Evolutionary conservation across 139 green algal genomes (phyloP), one percentile per base, ranked within the genome.

Genomic region (Chlamydomonas incerta): DNA sequence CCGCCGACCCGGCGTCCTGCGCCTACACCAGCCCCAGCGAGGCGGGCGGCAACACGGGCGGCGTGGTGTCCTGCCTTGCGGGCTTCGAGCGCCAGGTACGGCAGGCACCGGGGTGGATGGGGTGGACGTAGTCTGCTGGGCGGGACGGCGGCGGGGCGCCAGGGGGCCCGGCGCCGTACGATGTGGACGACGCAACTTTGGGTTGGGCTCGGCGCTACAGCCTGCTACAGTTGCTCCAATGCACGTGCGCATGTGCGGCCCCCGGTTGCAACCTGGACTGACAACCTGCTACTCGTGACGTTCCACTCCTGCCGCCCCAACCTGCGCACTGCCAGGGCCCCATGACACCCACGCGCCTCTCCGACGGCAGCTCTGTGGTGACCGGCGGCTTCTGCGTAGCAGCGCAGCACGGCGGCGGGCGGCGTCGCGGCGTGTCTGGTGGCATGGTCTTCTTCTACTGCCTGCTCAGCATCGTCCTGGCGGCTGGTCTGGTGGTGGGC

Each of bases 401-500:
- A 3, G 41, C 70, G 10, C 37, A 20, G 37, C 34, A 74, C 34
- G 35, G 47, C 3, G 63, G 55, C 55, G 55, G 55, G 8, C 18
- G 18, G 55, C 46, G 69, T 9, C 57, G 28, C n/a, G 84, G 84
- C 52, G 62, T 74, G 74, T 81, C 74, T 1, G 85, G 85, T 31
- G 85, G 85, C 33, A 86, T 86, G 77, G 85, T 89, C 18, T 87
- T 89, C 77, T 89, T 89, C 77, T 89, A 87, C 70, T 89, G 85
- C 77, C 55, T 89, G 69, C 77, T 89, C 1, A 79, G 57, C 58
- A 81, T 89, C 24, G 63, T n/a, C 21, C 69, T 89, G 70, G 81
- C 82, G 58, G 66, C 55, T 6, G 85, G 85, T 0, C 46, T 75
- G 31, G 60, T 86, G 77, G 60, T 83, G 14, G 85, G 85, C 18